Evolutionary conservation across 2,329 filamentous ascomycete species (phyloP), one percentile per base, ranked within the genome.

Genomic region (Xylogone sp.): DNA sequence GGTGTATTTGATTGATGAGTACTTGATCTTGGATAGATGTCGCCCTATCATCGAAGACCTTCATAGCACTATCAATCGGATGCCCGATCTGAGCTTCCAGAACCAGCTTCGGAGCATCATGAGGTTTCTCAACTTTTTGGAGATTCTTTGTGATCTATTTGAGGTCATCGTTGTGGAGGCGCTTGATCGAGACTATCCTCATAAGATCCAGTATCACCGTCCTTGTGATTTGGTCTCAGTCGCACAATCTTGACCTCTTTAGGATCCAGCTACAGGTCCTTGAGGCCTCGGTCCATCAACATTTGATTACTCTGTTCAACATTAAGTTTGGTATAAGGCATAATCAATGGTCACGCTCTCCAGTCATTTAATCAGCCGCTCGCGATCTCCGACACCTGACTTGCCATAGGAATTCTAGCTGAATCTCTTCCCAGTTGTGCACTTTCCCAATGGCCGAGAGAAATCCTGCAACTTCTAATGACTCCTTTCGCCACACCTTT

Each of bases 301-400:
- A 60, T 57, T 10, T 53, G 48, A 1, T 42, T 31, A 2, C 60
- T 13, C 10, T 55, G 21, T 27, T 27, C 24, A 10, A 27, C 24
- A 27, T 9, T 42, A 47, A 6, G 53, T 46, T 2, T 22, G 19
- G 2, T 48, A 42, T 16, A 62, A 20, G 19, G 2, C 46, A 42
- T 16, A 62, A 20, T 58, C 48, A 18, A 56, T 48, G 0, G 43
- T 42, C 5, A 50, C 53, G 2, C 29, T 46, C 13, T 59, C 52
- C 2, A 62, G 49, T 16, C 53, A 48, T 13, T 45, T 13, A 16
- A 62, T 59, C 42, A 59, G 51, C 20, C 60, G 55, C 20, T 59
- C 54, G 3, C 58, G 49, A 6, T 55, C 52, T 13, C 57, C 58
- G 1, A 20, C 31, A 3, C 34, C 24, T 2, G 53, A 27, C 58